Base-by-base conservation (phyloP, 495 filamentous ascomycete species). In the Ascobolus immersus region DNA sequence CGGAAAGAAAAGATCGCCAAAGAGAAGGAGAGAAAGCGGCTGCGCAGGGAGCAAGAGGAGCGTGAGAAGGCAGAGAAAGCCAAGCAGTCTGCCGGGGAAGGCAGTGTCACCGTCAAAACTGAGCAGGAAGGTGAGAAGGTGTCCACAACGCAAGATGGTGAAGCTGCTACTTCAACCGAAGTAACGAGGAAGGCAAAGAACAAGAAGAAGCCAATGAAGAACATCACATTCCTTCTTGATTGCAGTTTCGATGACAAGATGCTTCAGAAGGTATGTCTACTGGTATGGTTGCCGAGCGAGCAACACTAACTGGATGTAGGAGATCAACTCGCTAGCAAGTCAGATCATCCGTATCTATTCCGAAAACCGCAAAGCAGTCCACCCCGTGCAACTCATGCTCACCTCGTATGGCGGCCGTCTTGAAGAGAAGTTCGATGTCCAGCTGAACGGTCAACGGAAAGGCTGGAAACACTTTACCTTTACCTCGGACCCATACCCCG, bases 191-290 rank as follows among this genome's bases (percentile, higher is more conserved):
- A 9, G 2, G 15, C 28, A 2, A 31, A 10, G 10, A 17, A 14
- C 4, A 31, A 31, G 15, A 31, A 31, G 28, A 10, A n/a, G 4
- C 28, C 28, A 14, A 31, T 49, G 35, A 53, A 46, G 47, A 82
- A 84, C 2, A 52, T 94, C 5, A 63, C 77, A 0, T 45, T 94
- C 41, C 55, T 99, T 23, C 52, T 99, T 41, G 86, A 99, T 51
- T 94, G 89, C 50, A 69, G 75, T 39, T 99, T 84, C 41, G 79
- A 99, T 41, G 63, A 75, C 8, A 57, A 84, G 44, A 99, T 99
- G 86, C 58, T 55, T 18, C 68, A 75, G 0, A 67, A 72, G 34
- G 45, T 44, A 27, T 5, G 28, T 17, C 13, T 23, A 10, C 12
- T 12, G 12, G n/a, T 14, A 18, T 10, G 20, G 19, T 7, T 14